Evolutionary conservation across 129 eudicot species (phyloP).

Genomic region (Flaveria robusta): DNA sequence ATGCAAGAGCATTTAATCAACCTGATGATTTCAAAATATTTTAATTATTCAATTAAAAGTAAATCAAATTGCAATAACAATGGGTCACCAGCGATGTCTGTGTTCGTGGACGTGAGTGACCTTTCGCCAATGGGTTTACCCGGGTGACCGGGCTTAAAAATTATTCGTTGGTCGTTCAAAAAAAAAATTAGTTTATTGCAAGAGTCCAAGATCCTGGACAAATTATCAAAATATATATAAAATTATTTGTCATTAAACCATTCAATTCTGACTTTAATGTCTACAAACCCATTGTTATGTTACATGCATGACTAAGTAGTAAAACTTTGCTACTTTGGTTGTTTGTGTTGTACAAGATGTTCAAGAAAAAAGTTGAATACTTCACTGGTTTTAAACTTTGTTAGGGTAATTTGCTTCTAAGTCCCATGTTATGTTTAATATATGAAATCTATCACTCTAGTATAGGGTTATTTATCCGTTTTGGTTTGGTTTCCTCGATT

Average conservation of each 20-base stretch:
- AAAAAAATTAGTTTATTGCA: neutral
- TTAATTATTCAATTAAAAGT: neutral
- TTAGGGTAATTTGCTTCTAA: neutral
- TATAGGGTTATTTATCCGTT: neutral
- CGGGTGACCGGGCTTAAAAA: too few species aligned
- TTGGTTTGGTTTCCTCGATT: neutral
- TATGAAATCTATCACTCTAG: too few species aligned
- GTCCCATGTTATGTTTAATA: neutral
- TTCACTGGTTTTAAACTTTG: neutral
- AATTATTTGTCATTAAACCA: neutral
- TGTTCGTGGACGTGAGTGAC: too few species aligned
- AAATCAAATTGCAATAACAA: too few species aligned
- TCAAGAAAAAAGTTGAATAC: neutral
- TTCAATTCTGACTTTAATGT: neutral
- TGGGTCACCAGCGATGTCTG: too few species aligned
- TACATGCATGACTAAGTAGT: neutral
- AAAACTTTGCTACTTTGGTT: neutral
- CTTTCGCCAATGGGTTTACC: too few species aligned
- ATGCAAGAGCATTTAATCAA: too few species aligned
- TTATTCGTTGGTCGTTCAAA: too few species aligned
- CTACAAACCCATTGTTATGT: neutral
- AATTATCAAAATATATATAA: neutral
- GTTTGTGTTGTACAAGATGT: neutral
- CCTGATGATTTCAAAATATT: neutral
- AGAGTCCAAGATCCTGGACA: neutral